A percentile compares a stretch with the other conserved stretches of the same genome.
phyloP scores from a whole-genome alignment of 805 yeast genomes.

The Candida koratica region DNA sequence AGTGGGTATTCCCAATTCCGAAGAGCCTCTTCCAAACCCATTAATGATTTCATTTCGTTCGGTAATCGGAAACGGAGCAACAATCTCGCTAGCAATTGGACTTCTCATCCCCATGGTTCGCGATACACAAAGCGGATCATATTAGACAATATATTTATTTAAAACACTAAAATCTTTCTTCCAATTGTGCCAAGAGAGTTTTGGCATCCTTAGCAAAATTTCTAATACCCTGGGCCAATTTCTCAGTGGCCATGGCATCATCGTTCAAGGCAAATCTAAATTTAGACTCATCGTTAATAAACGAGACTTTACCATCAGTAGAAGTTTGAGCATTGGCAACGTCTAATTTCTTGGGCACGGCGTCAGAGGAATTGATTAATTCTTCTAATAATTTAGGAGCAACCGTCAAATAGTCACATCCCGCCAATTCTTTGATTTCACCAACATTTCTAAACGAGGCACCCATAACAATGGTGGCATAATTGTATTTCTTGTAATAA shows the following conservation, averaged over 20 bases:
- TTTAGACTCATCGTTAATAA: constrained; percentile 76
- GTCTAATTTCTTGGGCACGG: constrained; percentile 79
- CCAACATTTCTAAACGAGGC: constrained; percentile 98
- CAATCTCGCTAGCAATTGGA: no score
- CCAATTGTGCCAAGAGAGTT: constrained; percentile 67
- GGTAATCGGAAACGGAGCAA: constrained; percentile 50
- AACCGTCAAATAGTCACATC: constrained; percentile 94
- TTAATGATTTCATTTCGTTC: constrained; percentile 50
- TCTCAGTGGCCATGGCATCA: constrained; percentile 98
- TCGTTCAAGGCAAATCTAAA: constrained; percentile 92
- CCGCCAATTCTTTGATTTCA: constrained; percentile 95
- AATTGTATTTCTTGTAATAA: constrained; percentile 96
- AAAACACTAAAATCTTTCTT: constrained; percentile 46
- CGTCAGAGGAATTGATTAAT: constrained; percentile 69
- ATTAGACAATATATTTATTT: no score
- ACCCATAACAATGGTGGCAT: constrained; percentile 99
- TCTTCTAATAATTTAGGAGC: constrained; percentile 90
- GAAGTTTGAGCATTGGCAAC: constrained; percentile 55
- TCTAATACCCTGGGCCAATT: constrained; percentile 97
- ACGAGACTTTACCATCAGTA: constrained; percentile 66
- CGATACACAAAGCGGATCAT: no score
- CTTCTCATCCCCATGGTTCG: no score
- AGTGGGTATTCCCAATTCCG: constrained; percentile 92
- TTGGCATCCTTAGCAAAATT: constrained; percentile 90
- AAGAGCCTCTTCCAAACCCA: constrained; percentile 95